Conservation (phyloP, 2,329 filamentous ascomycete species). For the Aspergillus novoparasiticus region DNA sequence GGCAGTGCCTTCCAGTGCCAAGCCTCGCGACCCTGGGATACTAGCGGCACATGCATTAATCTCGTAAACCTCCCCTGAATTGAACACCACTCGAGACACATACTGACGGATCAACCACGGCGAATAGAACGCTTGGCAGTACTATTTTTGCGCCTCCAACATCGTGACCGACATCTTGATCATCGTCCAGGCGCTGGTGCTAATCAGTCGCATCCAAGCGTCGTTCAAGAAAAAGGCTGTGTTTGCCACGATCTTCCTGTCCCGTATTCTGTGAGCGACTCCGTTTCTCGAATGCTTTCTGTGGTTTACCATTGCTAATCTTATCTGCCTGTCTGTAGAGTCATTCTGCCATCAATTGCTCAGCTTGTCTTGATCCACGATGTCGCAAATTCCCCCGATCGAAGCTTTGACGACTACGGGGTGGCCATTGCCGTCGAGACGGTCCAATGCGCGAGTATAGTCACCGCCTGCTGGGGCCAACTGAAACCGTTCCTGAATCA, state of each 20-base stretch:
- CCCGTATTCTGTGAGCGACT: slow-evolving; percentile 22
- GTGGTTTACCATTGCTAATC: neutral
- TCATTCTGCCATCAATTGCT: slow-evolving; percentile 17
- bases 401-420: slow-evolving; percentile 21
- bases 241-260: slow-evolving; percentile 26
- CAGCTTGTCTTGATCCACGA: slow-evolving; percentile 18
- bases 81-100: neutral
- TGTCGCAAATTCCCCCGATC: slow-evolving; percentile 16
- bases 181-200: slow-evolving; percentile 22
- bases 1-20: slow-evolving; percentile 25
- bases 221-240: slow-evolving; percentile 18
- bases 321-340: slow-evolving; percentile 4
- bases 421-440: slow-evolving; percentile 21
- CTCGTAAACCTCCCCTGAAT: slow-evolving; percentile 12
- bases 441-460: slow-evolving; percentile 27
- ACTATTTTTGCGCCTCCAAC: slow-evolving; percentile 22
- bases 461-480: slow-evolving; percentile 28
- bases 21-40: slow-evolving; percentile 22
- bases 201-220: slow-evolving; percentile 25
- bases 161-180: slow-evolving; percentile 27
- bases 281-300: neutral
- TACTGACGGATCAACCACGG: neutral
- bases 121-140: slow-evolving; percentile 18
- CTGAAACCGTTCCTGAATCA: slow-evolving; percentile 25
- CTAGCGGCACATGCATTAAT: slow-evolving; percentile 22